Conservation (phyloP, 2,329 filamentous ascomycete genomes). For the Colletotrichum sp. region DNA sequence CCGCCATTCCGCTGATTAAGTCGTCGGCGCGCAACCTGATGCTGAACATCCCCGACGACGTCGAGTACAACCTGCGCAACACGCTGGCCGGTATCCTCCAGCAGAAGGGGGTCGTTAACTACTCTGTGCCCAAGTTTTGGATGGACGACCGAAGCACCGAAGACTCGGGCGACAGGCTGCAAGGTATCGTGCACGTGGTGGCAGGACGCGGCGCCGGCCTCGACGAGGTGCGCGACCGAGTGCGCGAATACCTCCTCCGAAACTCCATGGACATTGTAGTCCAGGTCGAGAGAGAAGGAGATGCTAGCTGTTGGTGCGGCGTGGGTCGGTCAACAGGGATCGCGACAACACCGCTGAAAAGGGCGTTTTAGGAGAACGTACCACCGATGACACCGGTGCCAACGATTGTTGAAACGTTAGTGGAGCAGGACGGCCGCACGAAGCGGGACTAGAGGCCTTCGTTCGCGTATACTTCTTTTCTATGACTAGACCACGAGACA, state of each 20-base stretch:
- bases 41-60: slow-evolving; percentile 81
- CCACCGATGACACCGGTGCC: not conserved
- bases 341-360: slow-evolving; percentile 33
- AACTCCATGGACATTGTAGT: slow-evolving; percentile 82
- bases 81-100: slow-evolving; percentile 83
- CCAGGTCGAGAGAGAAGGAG: slow-evolving; percentile 87
- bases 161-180: slow-evolving; percentile 57
- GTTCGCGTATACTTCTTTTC: not conserved
- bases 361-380: slow-evolving; percentile 33
- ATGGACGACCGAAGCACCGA: slow-evolving; percentile 66
- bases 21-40: slow-evolving; percentile 84
- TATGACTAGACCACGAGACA: not conserved
- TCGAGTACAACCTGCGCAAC: slow-evolving; percentile 88
- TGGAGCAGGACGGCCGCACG: not conserved
- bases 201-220: slow-evolving; percentile 74
- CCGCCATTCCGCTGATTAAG: slow-evolving; percentile 85
- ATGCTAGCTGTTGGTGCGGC: slow-evolving; percentile 67
- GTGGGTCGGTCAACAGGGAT: slow-evolving; percentile 30
- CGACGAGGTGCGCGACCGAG: slow-evolving; percentile 84
- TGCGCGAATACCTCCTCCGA: slow-evolving; percentile 71
- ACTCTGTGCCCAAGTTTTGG: slow-evolving; percentile 92
- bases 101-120: slow-evolving; percentile 83
- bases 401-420: not conserved
- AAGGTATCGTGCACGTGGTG: slow-evolving; percentile 87
- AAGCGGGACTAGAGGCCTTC: not conserved